A percentile compares a stretch with the other conserved stretches of the same genome.
Evolutionary conservation across 768 basidiomycete species (phyloP).

Genomic region (Serendipita sp.): DNA sequence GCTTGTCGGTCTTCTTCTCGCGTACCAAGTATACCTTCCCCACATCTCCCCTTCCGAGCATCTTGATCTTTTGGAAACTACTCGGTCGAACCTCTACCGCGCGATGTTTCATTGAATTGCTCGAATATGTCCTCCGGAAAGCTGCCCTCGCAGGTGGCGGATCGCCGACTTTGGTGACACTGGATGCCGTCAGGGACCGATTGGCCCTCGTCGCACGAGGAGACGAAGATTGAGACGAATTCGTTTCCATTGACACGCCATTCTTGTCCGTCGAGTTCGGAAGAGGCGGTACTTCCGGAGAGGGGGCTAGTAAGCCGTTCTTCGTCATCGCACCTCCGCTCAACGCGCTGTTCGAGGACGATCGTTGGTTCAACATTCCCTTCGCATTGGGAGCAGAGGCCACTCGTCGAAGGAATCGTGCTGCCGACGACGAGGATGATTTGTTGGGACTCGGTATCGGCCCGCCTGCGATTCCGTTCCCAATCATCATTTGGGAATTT

Average conservation of each 20-base stretch:
- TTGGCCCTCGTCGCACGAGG: conserved; percentile 7
- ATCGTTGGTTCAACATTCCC: conserved; percentile 45
- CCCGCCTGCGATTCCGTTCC: neutral
- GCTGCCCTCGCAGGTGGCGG: conserved; percentile 37
- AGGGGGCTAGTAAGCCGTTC: conserved; percentile 66
- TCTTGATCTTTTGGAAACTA: conserved; percentile 91
- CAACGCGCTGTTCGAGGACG: conserved; percentile 15
- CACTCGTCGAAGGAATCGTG: conserved; percentile 86
- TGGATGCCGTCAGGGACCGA: conserved; percentile 11
- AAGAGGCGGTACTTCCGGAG: conserved; percentile 34
- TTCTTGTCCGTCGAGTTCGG: conserved; percentile 36
- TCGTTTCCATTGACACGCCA: conserved; percentile 58
- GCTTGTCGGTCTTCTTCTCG: conserved; percentile 92
- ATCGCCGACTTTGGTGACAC: conserved; percentile 13
- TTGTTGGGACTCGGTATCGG: conserved; percentile 3
- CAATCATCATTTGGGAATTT: neutral
- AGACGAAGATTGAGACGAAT: conserved; percentile 56
- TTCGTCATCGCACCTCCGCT: conserved; percentile 36
- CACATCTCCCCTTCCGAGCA: conserved; percentile 98
- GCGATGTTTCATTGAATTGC: conserved; percentile 57
- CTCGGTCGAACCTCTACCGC: conserved; percentile 89
- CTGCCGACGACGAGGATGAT: conserved; percentile 27
- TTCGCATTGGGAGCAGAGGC: conserved; percentile 96
- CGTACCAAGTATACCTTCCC: conserved; percentile 96
- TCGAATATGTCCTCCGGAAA: conserved; percentile 91